Base-by-base conservation (phyloP, 163 green algal genomes). In the Trebouxiophyceae sp. region DNA sequence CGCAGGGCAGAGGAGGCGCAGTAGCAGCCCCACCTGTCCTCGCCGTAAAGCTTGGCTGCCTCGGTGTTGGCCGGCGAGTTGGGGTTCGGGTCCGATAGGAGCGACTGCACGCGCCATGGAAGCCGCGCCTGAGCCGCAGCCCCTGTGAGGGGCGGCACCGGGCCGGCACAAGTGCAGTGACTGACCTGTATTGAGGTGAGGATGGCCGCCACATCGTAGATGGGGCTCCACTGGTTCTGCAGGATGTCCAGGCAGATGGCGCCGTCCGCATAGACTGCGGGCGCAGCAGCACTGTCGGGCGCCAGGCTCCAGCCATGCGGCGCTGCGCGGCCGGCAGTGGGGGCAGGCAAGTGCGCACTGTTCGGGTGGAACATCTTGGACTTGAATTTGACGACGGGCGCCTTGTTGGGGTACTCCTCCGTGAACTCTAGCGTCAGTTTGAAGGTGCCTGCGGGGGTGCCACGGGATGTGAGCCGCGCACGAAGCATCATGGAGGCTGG, bases 121-220 rank as follows among this genome's bases (percentile, higher is more conserved):
- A 61, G 29, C 5, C 8, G 6, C 12, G 39, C 39, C 19, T 50
- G 54, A 4, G 6, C 26, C 33, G 33, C 7, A 26, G n/a, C 16
- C 8, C 47, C 20, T 8, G n/a, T 57, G 47, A 57, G 12, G 7
- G 8, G 12, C 8, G 39, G 39, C 39, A 12, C 7, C 7, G 39
- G 7, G 8, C 7, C 8, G 5, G 47, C 19, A 7, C 6, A 29
- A 8, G 57, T 7, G 20, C 3, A 50, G 16, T 22, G 22, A 27
- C 27, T 46, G n/a, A 89, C 88, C 81, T 96, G 91, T 30, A 98
- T 96, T 4, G 89, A 97, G 8, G 92, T 98, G 1, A 98, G 77
- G 34, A 98, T 91, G 4, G 91, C 92, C 16, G 86, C 84, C 0
- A 97, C 92, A 60, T 98, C 92, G 57, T 98, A 98, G 73, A 97